Percentiles rank a stretch among this genome's conserved stretches.
Evolutionary conservation across 2,329 filamentous ascomycete species (phyloP).

Genomic region (Sordariomycetes sp.): DNA sequence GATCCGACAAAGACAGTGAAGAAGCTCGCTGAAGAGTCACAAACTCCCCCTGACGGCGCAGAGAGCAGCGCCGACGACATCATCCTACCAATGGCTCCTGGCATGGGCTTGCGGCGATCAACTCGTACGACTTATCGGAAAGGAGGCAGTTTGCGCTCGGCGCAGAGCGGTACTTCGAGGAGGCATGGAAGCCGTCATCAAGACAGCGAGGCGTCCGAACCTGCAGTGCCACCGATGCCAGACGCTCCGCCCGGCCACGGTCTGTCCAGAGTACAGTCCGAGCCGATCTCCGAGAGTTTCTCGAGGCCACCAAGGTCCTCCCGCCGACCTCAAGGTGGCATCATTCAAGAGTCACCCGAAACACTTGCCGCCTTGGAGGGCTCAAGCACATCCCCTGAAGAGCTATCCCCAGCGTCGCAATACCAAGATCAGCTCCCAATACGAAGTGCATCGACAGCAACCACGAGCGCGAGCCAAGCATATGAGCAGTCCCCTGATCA

Average conservation of each 20-base stretch:
- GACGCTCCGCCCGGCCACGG: conserved; percentile 40
- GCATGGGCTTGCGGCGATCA: conserved; percentile 75
- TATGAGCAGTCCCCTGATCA: conserved; percentile 56
- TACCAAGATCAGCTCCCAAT: conserved; percentile 22
- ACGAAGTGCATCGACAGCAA: conserved; percentile 14
- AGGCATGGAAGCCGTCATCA: conserved; percentile 53
- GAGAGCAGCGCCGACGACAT: conserved; percentile 56
- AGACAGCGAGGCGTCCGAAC: conserved; percentile 41
- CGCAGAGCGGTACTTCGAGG: conserved; percentile 68
- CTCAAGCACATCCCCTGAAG: conserved; percentile 20
- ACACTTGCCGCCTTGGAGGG: conserved; percentile 38
- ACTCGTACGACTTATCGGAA: conserved; percentile 86
- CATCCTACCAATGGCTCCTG: conserved; percentile 72
- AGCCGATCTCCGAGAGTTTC: conserved; percentile 47
- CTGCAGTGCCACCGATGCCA: conserved; percentile 21
- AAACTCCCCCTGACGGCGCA: conserved; percentile 30
- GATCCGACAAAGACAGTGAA: conserved; percentile 66
- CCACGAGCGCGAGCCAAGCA: background rate
- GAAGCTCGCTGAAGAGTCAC: conserved; percentile 52
- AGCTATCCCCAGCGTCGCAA: conserved; percentile 15
- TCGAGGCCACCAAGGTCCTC: conserved; percentile 47
- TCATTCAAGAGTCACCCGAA: conserved; percentile 31
- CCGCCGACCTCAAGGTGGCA: conserved; percentile 34
- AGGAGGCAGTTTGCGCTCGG: conserved; percentile 73
- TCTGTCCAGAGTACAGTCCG: conserved; percentile 58